Base-by-base conservation (phyloP, 176 grass and related monocot genomes). In the Typha latifolia region DNA sequence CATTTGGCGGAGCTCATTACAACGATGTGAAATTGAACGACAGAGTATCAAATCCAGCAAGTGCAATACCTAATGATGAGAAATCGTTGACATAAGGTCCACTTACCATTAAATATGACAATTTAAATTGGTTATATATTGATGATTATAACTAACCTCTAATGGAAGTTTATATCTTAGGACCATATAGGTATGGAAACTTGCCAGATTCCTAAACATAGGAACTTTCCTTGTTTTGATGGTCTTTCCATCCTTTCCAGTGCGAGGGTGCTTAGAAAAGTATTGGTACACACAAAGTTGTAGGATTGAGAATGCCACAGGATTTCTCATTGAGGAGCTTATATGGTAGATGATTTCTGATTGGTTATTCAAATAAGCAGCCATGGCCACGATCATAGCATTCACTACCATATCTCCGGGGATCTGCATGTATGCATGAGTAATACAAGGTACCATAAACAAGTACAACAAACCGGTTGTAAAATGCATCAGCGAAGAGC, bases 341-440 rank as follows among this genome's bases (percentile, higher is more conserved):
- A 61, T 50, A 21, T 90, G 86, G 78, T 90, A 86, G 72, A 84
- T 72, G 13, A n/a, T 32, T 63, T 52, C 32, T 1, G 10, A 49
- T 14, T 47, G 19, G 13, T 91, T 64, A 5, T 16, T 52, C 0
- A 79, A 82, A 80, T 86, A 82, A 43, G 69, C 82, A 48, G 66
- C 84, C 67, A 83, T 71, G 1, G 91, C 74, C 12, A 67, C 77
- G 51, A 90, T 81, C 84, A 88, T 96, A 14, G 91, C 84, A 62
- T 96, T 96, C 49, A 69, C 91, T 51, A 91, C 91, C 91, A 96
- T 88, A 70, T 96, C 87, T 5, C 84, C 91, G 9, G 91, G 91
- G 62, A 96, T 85, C 91, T 96, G 76, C 67, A 51, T 27, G 24
- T 26, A 26, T 26, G 24, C 24, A 26, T 26, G 24, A 26, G 24